phyloP scores from a whole-genome alignment of 2,329 filamentous ascomycete species.

The Mollisiaceae sp. region DNA sequence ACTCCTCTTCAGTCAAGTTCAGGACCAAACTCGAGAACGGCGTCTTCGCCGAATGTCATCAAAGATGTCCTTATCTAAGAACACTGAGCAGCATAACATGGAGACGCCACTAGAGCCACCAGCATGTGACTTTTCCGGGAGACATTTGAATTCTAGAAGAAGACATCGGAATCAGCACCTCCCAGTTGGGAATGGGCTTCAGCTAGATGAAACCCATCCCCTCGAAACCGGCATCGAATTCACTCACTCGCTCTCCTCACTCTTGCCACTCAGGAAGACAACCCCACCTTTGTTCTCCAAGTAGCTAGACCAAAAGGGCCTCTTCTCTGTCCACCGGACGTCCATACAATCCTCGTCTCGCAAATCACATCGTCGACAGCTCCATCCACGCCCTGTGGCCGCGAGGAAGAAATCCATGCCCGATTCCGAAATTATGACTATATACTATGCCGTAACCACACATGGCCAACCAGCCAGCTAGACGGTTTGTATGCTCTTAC shows the following conservation, averaged over 20 bases:
- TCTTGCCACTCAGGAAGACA: constrained; percentile 31
- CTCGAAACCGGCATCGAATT: constrained; percentile 22
- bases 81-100: constrained; percentile 31
- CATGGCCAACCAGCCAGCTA: constrained; percentile 48
- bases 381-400: constrained; percentile 53
- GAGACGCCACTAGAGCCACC: constrained; percentile 24
- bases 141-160: constrained; percentile 24
- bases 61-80: constrained; percentile 24
- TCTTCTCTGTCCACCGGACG: constrained; percentile 49
- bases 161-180: constrained; percentile 28
- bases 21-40: constrained; percentile 38
- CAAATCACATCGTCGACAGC: constrained; percentile 47
- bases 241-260: constrained; percentile 40
- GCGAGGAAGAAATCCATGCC: constrained; percentile 43
- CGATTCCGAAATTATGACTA: constrained; percentile 48
- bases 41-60: constrained; percentile 30
- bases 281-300: constrained; percentile 45
- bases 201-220: constrained; percentile 34
- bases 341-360: constrained; percentile 49
- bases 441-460: constrained; percentile 49
- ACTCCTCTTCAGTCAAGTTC: constrained; percentile 48
- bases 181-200: constrained; percentile 43
- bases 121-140: constrained; percentile 33
- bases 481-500: constrained; percentile 59
- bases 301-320: constrained; percentile 44